Evolutionary conservation across 2,329 filamentous ascomycete species (phyloP), one percentile per base, ranked within the genome.

Genomic region (Curvularia sp.): DNA sequence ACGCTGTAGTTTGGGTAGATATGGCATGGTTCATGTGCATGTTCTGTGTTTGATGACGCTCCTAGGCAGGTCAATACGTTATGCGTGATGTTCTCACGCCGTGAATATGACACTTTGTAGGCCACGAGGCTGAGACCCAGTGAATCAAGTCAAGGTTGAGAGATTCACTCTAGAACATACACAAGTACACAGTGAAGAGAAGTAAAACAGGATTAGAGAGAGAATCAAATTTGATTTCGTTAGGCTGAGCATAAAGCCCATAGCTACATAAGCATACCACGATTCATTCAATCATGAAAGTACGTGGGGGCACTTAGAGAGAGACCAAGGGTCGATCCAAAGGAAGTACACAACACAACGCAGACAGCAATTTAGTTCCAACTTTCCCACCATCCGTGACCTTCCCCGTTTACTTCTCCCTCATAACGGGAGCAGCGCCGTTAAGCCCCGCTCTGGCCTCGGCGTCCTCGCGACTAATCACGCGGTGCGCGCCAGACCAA

Each of bases 401-500:
- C 41, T 28, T 15, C 47, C 53, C 15, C 30, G 47, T 22, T 49
- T 58, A 66, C 52, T 69, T 69, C 58, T 69, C 65, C 22, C 57
- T 44, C 39, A 62, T 47, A 15, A 49, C 41, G 5, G 51, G 52
- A 31, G 55, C 22, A 39, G 52, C 52, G 4, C 53, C 59, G 7
- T 50, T 58, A 20, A 68, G 33, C 0, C 73, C 73, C 2, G 71
- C 73, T 42, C 74, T 70, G 15, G 69, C 73, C 67, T 78, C 76
- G 2, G 74, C 75, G 64, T 77, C 75, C 58, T 73, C 72, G 7
- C 69, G 58, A 30, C 66, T 70, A 26, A 77, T 60, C 5, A 75
- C 63, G 24, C 66, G 64, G 31, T 73, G 66, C 31, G 65, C 71
- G 3, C 75, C 75, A 30, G 69, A 73, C 66, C 75, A 72, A 31